Conservation (phyloP, 176 grass and related monocot species). For the Oryza longistaminata region DNA sequence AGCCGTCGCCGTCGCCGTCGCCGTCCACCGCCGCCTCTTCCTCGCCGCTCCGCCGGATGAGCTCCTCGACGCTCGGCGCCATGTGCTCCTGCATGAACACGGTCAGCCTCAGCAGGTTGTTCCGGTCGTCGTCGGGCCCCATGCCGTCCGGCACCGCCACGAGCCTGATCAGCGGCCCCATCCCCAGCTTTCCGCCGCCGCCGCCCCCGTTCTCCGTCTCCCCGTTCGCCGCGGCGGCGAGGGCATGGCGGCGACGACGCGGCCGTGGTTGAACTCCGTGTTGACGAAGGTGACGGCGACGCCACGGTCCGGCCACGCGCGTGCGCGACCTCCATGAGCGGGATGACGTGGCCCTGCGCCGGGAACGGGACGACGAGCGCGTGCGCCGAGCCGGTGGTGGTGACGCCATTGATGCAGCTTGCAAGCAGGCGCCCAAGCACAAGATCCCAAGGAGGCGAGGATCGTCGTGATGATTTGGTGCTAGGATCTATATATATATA, state of each 20-base stretch:
- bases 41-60: conserved; percentile 27
- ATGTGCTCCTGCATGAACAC: conserved; percentile 37
- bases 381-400: neutral
- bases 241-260: conserved; percentile 33
- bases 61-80: conserved; percentile 39
- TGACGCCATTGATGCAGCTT: neutral
- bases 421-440: neutral
- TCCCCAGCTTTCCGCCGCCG: neutral
- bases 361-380: conserved; percentile 59
- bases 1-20: neutral
- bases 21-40: neutral
- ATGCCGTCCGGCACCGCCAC: conserved; percentile 55
- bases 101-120: conserved; percentile 20
- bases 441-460: too few species aligned
- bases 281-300: conserved; percentile 68
- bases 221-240: neutral
- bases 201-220: neutral
- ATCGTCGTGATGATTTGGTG: neutral
- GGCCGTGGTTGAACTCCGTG: conserved; percentile 57
- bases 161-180: conserved; percentile 25
- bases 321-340: conserved; percentile 56
- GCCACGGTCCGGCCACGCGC: conserved; percentile 38
- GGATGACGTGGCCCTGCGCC: conserved; percentile 67
- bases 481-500: neutral
- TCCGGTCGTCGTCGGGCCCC: conserved; percentile 39